phyloP scores from a whole-genome alignment of 805 yeast genomes.

The Nematodospora valgi region DNA sequence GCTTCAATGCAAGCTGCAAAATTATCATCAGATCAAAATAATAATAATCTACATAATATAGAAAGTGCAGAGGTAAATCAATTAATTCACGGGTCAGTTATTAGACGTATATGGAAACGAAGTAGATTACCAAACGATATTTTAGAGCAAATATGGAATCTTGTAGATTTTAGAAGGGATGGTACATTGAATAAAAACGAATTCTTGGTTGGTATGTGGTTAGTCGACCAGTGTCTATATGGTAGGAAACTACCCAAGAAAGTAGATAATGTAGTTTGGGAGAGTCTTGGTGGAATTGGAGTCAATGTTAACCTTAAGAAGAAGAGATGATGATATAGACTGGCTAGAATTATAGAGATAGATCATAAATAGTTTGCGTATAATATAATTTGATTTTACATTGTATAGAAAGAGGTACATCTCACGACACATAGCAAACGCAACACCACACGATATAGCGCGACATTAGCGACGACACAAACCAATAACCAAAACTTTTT shows the following conservation, averaged over 20 bases:
- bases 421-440: too few relatives aligned
- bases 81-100: constrained; percentile 59
- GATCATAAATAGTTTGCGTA: too few relatives aligned
- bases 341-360: background rate
- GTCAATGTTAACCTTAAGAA: constrained; percentile 36
- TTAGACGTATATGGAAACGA: constrained; percentile 75
- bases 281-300: constrained; percentile 58
- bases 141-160: constrained; percentile 58
- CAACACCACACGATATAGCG: too few relatives aligned
- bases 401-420: too few relatives aligned
- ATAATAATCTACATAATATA: constrained; percentile 29
- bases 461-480: too few relatives aligned
- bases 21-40: constrained; percentile 27
- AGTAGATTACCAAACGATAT: constrained; percentile 66
- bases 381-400: too few relatives aligned
- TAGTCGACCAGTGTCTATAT: constrained; percentile 91
- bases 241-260: constrained; percentile 83
- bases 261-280: constrained; percentile 74
- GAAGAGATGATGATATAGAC: constrained; percentile 21
- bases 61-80: constrained; percentile 24
- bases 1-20: constrained; percentile 30
- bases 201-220: constrained; percentile 96
- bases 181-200: constrained; percentile 78
- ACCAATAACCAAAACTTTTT: too few relatives aligned
- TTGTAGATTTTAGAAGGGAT: constrained; percentile 64